These are phyloP conservation scores for Lichina pygmaea DNA, from an alignment of 495 filamentous ascomycete genomes.

Conservation along the genomic window DNA sequence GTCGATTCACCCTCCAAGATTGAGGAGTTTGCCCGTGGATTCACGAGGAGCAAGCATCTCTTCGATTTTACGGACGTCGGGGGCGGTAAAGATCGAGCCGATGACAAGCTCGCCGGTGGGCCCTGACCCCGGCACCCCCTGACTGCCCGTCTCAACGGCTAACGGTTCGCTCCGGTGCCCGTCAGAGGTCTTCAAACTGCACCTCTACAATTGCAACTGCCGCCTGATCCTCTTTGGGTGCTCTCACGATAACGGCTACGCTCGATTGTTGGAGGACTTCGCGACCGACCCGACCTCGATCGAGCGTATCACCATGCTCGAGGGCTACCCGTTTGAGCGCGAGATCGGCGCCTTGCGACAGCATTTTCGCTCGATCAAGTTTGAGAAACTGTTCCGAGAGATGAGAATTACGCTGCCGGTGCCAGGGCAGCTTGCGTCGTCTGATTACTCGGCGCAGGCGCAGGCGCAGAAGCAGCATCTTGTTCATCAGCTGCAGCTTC, in stretches of 20 bases:
- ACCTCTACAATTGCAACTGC: slow-evolving; percentile 45
- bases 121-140: background rate
- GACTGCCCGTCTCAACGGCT: background rate
- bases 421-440: too few species aligned
- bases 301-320: slow-evolving; percentile 41
- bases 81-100: slow-evolving; percentile 35
- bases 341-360: slow-evolving; percentile 26
- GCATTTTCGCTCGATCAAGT: slow-evolving; percentile 29
- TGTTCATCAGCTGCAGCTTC: too few species aligned
- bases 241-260: slow-evolving; percentile 50
- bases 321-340: slow-evolving; percentile 43
- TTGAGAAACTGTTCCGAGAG: slow-evolving; percentile 36
- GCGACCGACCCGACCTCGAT: slow-evolving; percentile 23
- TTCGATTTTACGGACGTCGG: slow-evolving; percentile 19
- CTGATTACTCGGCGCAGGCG: too few species aligned
- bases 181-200: slow-evolving; percentile 40
- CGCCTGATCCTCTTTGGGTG: slow-evolving; percentile 60
- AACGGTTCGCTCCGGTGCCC: background rate
- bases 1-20: slow-evolving; percentile 23
- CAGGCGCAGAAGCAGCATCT: too few species aligned
- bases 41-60: slow-evolving; percentile 2
- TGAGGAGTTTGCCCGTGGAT: slow-evolving; percentile 46
- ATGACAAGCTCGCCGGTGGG: slow-evolving; percentile 53
- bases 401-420: too few species aligned
- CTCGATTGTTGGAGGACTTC: slow-evolving; percentile 37